Evolutionary conservation across 345 rosid species (phyloP).

Genomic region (Citrus reticulata): DNA sequence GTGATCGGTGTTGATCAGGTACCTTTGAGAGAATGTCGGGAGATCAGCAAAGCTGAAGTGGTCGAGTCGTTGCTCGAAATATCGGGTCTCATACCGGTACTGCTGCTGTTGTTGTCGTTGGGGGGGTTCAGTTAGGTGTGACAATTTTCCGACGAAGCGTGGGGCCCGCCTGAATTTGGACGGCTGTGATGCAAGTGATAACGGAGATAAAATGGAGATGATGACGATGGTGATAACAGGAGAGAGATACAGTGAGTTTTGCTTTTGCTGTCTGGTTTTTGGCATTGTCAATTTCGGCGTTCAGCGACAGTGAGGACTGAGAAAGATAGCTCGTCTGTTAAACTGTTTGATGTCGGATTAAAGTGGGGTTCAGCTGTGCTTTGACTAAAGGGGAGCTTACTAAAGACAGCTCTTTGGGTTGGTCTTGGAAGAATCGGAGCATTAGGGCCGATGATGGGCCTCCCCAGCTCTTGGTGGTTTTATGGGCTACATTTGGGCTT

Average conservation of each 20-base stretch:
- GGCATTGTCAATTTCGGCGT: constrained; percentile 28
- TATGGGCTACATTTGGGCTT: background rate
- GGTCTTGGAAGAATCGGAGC: background rate
- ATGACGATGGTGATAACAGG: constrained; percentile 14
- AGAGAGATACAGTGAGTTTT: background rate
- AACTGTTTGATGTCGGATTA: too few species aligned
- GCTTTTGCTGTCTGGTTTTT: background rate
- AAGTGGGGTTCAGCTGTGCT: background rate
- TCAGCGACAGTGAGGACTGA: background rate
- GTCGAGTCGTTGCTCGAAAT: constrained; percentile 60
- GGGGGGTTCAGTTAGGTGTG: constrained; percentile 16
- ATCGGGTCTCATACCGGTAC: constrained; percentile 59
- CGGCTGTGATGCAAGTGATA: constrained; percentile 17
- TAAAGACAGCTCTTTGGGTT: background rate
- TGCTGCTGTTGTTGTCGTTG: background rate
- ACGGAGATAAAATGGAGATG: constrained; percentile 9
- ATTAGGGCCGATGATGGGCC: background rate
- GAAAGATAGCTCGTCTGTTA: too few species aligned
- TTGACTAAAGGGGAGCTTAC: background rate
- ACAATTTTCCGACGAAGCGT: constrained; percentile 34
- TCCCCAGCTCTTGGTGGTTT: background rate
- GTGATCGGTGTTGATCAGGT: constrained; percentile 61
- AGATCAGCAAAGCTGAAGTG: constrained; percentile 77
- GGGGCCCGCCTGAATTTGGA: constrained; percentile 22
- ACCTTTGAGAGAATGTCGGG: constrained; percentile 58